Percentiles rank a stretch among this genome's conserved stretches.
phyloP scores from a whole-genome alignment of 106 monocot genomes.

The Hemerocallis citrina region DNA sequence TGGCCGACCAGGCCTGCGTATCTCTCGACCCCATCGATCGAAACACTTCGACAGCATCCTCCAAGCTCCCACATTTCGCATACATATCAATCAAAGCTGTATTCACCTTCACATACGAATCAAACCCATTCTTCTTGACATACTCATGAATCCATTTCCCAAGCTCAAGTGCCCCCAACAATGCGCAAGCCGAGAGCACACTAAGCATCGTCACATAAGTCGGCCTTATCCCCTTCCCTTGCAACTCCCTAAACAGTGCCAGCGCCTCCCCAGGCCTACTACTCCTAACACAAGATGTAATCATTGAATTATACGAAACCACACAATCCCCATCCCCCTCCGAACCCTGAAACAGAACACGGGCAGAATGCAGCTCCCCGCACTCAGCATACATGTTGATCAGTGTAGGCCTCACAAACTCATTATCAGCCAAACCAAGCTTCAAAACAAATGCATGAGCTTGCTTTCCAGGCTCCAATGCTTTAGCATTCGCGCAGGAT shows the following conservation, averaged over 20 bases:
- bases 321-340: slow-evolving; percentile 21
- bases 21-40: slow-evolving; percentile 40
- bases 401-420: slow-evolving; percentile 50
- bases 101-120: slow-evolving; percentile 36
- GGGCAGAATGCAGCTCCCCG: slow-evolving; percentile 36
- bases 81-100: slow-evolving; percentile 82
- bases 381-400: slow-evolving; percentile 71
- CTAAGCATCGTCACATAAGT: slow-evolving; percentile 60
- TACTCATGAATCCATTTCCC: slow-evolving; percentile 73
- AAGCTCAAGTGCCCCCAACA: slow-evolving; percentile 54
- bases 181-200: slow-evolving; percentile 46
- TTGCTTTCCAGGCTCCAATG: slow-evolving; percentile 28
- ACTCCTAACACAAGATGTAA: slow-evolving; percentile 34
- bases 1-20: slow-evolving; percentile 73
- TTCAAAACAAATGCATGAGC: slow-evolving; percentile 42
- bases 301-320: slow-evolving; percentile 63
- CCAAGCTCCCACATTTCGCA: slow-evolving; percentile 75
- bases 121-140: slow-evolving; percentile 32
- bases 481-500: slow-evolving; percentile 39
- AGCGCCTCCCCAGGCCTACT: slow-evolving; percentile 51
- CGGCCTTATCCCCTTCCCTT: slow-evolving; percentile 27
- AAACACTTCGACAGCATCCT: slow-evolving; percentile 49
- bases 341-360: slow-evolving; percentile 29
- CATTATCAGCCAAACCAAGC: slow-evolving; percentile 24
- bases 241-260: slow-evolving; percentile 54